A percentile compares a stretch with the other conserved stretches of the same genome.
Conservation (phyloP, 495 filamentous ascomycete species). For the Daldinia vernicosa region DNA sequence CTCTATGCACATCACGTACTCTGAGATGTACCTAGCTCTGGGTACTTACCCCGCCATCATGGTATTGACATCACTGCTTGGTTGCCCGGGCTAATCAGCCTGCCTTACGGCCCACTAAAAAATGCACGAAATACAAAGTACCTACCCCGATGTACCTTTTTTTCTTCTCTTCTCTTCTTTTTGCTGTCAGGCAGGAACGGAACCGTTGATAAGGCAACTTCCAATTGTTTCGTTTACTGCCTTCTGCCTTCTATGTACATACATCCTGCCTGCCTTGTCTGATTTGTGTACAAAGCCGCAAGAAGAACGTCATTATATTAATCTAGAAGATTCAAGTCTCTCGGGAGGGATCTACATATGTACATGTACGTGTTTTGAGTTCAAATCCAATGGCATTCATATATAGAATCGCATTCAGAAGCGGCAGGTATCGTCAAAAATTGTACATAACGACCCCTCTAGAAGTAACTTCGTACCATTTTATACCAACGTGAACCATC, state of each 20-base stretch:
- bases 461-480: neutral
- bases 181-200: conserved; percentile 10
- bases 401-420: conserved; percentile 4
- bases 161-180: conserved; percentile 18
- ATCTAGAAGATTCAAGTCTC: conserved; percentile 28
- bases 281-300: neutral
- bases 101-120: conserved; percentile 26
- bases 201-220: conserved; percentile 35
- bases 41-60: conserved; percentile 35
- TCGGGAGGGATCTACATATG: neutral
- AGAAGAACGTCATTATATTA: conserved; percentile 3
- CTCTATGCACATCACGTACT: neutral
- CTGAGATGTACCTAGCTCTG: neutral
- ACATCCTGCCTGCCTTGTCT: neutral
- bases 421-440: neutral
- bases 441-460: neutral
- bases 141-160: conserved; percentile 15
- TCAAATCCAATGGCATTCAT: conserved; percentile 18
- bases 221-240: neutral
- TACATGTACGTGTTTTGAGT: neutral
- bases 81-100: conserved; percentile 23
- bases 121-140: conserved; percentile 14
- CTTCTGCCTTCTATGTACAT: neutral
- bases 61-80: conserved; percentile 36
- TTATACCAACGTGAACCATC: neutral